Evolutionary conservation across 176 grass and related monocot genomes (phyloP), one percentile per base, ranked within the genome.

Genomic region (Rhynchospora tenuis): DNA sequence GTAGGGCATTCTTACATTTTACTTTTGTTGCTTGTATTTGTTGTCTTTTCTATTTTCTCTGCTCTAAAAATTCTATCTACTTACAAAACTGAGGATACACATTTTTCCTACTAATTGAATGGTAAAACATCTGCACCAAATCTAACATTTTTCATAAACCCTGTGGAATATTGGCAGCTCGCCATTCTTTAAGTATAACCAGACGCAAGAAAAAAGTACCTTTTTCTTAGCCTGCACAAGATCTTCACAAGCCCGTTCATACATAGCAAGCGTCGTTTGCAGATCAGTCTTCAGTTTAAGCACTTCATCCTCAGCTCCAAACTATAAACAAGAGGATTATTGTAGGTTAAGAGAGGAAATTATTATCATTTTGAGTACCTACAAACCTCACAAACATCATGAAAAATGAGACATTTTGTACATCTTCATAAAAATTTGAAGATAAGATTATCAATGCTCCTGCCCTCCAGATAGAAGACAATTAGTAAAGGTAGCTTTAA

Each of bases 231-330:
- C 76, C 9, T 91, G 75, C 9, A 87, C 42, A 16, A 88, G 86
- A 84, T 95, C 88, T 75, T 93, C 88, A 86, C 91, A 90, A 84
- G 86, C 89, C 84, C 72, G 79, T 20, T 86, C 83, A 83, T 91
- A 86, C 83, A 93, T 80, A 33, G 82, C 86, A 59, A 86, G 78
- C 73, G 86, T 87, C 42, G 84, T 80, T 75, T 95, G 88, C 45
- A 93, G 52, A 47, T 95, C 90, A 56, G 80, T 90, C 84, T 62
- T 90, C 58, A 89, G 14, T 83, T 90, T 92, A 60, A 85, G 88
- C 87, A 89, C 82, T 90, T 91, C 92, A 87, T 85, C 84, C 75
- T 81, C 57, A 64, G 71, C 69, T 73, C 87, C 79, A 86, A 71
- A 86, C 91, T 98, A 83, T 44, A 90, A 65, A 87, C 58, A 9